Percentiles rank a stretch among this genome's conserved stretches.
These are phyloP conservation scores for Colletotrichum camelliae DNA, from an alignment of 2,329 filamentous ascomycete species.

Conservation along the genomic window DNA sequence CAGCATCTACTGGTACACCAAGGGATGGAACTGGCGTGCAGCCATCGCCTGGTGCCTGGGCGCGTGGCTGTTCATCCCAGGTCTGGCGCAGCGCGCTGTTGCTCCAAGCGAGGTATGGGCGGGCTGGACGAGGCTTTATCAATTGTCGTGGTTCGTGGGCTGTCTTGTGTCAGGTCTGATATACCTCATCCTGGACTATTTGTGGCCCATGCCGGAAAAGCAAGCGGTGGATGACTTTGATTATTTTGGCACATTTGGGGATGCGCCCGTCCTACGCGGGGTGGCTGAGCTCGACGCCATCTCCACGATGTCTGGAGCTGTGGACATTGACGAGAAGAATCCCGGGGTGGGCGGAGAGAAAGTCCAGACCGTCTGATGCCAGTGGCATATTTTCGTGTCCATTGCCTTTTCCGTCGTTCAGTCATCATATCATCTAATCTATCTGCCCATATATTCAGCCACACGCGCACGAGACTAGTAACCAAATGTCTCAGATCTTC, in stretches of 20 bases:
- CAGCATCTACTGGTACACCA: conserved; percentile 24
- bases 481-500: neutral
- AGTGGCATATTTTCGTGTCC: neutral
- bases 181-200: conserved; percentile 24
- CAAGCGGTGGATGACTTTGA: conserved; percentile 23
- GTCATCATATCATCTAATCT: neutral
- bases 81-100: conserved; percentile 23
- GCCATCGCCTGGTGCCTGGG: conserved; percentile 11
- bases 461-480: neutral
- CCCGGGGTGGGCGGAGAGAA: neutral
- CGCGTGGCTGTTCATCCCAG: conserved; percentile 22
- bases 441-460: neutral
- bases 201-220: conserved; percentile 24
- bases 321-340: neutral
- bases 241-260: conserved; percentile 26
- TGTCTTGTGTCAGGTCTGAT: conserved; percentile 22
- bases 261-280: neutral
- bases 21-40: conserved; percentile 22
- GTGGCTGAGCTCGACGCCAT: neutral
- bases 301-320: neutral
- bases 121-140: conserved; percentile 28
- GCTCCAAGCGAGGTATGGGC: conserved; percentile 17
- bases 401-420: conserved; percentile 1
- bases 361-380: neutral
- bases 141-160: conserved; percentile 26